These are phyloP conservation scores for Polygonum maritimum DNA, from an alignment of 148 eudicot species.

Conservation along the genomic window DNA sequence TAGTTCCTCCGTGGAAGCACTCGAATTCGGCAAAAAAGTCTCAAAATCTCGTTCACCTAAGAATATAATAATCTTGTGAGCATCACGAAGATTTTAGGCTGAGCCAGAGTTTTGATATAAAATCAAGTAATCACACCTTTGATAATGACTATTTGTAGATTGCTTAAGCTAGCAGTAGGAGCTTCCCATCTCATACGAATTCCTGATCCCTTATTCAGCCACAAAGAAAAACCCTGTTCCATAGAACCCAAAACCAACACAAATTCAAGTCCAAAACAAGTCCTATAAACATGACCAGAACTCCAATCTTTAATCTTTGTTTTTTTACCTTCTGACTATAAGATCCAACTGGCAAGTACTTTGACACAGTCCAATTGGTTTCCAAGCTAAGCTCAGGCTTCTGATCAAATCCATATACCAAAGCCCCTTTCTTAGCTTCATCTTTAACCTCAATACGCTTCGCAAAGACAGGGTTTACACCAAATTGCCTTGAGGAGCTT, in stretches of 20 bases:
- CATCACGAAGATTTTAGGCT: not conserved
- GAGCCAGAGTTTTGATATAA: not conserved
- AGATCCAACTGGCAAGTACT: constrained; percentile 19
- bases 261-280: not conserved
- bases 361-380: constrained; percentile 26
- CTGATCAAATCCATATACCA: constrained; percentile 23
- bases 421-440: constrained; percentile 22
- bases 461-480: constrained; percentile 24
- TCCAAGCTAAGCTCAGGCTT: constrained; percentile 25
- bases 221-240: constrained; percentile 30
- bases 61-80: not conserved
- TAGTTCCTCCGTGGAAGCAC: not conserved
- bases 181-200: constrained; percentile 36
- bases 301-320: not conserved
- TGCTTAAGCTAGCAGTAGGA: constrained; percentile 19
- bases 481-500: constrained; percentile 25
- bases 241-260: not conserved
- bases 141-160: constrained; percentile 25
- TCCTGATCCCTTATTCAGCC: constrained; percentile 36
- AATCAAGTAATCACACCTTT: constrained; percentile 22
- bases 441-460: constrained; percentile 24
- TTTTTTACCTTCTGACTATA: constrained; percentile 26
- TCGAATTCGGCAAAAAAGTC: constrained; percentile 20
- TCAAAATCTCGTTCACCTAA: constrained; percentile 21
- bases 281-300: not conserved